Evolutionary conservation across 1,139 yeast genomes (phyloP), one percentile per base, ranked within the genome.

Genomic region (Suhomyces bolitotheri): DNA sequence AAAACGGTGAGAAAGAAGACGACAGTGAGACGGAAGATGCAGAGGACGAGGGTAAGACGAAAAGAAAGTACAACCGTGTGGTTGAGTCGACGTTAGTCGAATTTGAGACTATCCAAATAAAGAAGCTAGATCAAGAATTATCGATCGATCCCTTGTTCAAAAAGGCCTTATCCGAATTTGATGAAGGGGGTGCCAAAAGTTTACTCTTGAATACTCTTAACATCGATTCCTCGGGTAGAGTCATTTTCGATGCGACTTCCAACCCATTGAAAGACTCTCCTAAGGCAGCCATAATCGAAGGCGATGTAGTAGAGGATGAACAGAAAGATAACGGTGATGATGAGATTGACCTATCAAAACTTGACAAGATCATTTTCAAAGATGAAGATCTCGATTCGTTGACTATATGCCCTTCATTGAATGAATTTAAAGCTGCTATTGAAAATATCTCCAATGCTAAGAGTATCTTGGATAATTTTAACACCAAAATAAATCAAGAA

Each of bases 141-240:
- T 75, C 82, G 7, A 83, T 88, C 33, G 97, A 90, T 58, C 97
- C 97, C 0, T 67, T 90, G 33, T 88, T 90, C 60, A 83, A 87
- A 44, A 88, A 88, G 51, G 90, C 95, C 33, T 70, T 90, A 32
- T 87, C 96, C 0, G 96, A 89, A 43, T 90, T 89, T 52, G 97
- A 90, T 57, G 96, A 90, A 62, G 96, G 97, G 23, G 97, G 97
- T 5, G 90, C 97, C 7, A 87, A 83, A 51, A 85, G 95, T 35
- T 64, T 90, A 38, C 63, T 90, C 33, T 62, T 88, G 49, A 89
- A 88, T 48, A 79, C 90, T 1, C 69, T 90, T 37, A 66, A 66
- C 36, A 71, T 81, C 13, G 85, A 81, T 47, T 44, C 60, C 4
- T 54, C 67, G 1, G 87, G 89, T 0, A 57, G 84, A 36, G 78